Evolutionary conservation across 345 rosid species (phyloP), one percentile per base, ranked within the genome.

Genomic region (Draba incana): DNA sequence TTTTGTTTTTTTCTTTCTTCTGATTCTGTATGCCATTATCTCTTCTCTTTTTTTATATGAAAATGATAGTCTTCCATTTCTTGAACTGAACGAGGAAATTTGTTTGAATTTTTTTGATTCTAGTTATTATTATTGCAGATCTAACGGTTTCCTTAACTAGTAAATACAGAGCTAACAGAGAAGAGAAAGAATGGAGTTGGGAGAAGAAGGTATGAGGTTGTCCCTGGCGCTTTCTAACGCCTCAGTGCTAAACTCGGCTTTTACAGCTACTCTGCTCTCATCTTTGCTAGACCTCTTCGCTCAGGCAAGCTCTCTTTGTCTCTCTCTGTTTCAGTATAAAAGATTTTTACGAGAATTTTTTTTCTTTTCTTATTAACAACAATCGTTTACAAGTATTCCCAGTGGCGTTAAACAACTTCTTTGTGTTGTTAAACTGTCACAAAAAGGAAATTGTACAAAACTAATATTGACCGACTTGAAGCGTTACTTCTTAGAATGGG

Each of bases 181-280:
- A 58, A 41, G 14, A 28, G 28, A 39, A 42, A 35, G 10, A 59
- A 74, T 74, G 78, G 78, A 67, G 69, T 16, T 7, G 44, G 58
- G 53, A 54, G 24, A 66, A 60, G 28, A 59, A 35, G 63, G 72
- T 45, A 5, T 44, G 37, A 66, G 68, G 72, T 60, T 38, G 57
- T 67, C 73, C 24, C 3, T 52, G 50, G 62, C 38, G 20, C 35
- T 51, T 14, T 33, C 8, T 33, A 43, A 53, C 63, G 45, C 12
- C 3, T 52, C 63, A 1, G 28, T 60, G 78, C 77, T 86, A 77
- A 81, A 82, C 49, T 87, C 78, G 33, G 77, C 87, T 11, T 57
- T 80, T 6, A 68, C 72, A 14, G 28, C 82, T 48, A 50, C 79
- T 64, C 31, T 87, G 12, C 60, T 84, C 31, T 76, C 84, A 3